Conservation (phyloP, 2,329 filamentous ascomycete genomes). For the Uncinocarpus reesii region DNA sequence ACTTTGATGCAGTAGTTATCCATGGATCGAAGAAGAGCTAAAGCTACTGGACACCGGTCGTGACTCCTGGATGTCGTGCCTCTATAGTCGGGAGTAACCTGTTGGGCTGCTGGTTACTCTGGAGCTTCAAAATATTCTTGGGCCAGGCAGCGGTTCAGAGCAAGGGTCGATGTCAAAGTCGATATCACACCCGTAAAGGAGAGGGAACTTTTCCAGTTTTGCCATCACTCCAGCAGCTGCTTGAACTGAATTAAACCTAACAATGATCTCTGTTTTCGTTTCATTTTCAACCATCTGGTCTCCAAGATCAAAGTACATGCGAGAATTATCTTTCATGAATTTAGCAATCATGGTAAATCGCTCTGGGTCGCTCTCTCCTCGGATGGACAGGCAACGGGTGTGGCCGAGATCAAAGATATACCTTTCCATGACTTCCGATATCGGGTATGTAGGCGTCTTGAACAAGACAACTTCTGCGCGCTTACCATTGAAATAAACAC, state of each 20-base stretch:
- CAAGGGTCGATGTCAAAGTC: slow-evolving; percentile 16
- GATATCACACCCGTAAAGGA: slow-evolving; percentile 14
- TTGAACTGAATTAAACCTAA: slow-evolving; percentile 18
- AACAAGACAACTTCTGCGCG: slow-evolving; percentile 21
- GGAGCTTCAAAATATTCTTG: neutral
- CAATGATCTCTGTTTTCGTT: slow-evolving; percentile 14
- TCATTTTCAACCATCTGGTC: slow-evolving; percentile 16
- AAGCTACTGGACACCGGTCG: too few species aligned
- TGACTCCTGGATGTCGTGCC: too few species aligned
- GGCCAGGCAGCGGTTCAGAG: slow-evolving; percentile 13
- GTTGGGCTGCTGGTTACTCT: too few species aligned
- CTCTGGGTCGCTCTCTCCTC: slow-evolving; percentile 10
- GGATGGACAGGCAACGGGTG: slow-evolving; percentile 23
- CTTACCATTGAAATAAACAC: slow-evolving; percentile 18
- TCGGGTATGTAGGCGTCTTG: slow-evolving; percentile 26
- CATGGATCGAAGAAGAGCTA: too few species aligned
- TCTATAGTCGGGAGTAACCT: too few species aligned
- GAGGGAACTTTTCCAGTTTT: neutral
- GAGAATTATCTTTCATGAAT: slow-evolving; percentile 11
- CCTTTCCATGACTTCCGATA: slow-evolving; percentile 18
- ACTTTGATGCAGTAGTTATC: too few species aligned
- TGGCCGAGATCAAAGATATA: slow-evolving; percentile 20
- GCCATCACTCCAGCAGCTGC: slow-evolving; percentile 12
- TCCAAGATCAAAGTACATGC: slow-evolving; percentile 15
- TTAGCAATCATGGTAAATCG: slow-evolving; percentile 13